Base-by-base conservation (phyloP, 768 basidiomycete species). In the Lactarius deliciosus region DNA sequence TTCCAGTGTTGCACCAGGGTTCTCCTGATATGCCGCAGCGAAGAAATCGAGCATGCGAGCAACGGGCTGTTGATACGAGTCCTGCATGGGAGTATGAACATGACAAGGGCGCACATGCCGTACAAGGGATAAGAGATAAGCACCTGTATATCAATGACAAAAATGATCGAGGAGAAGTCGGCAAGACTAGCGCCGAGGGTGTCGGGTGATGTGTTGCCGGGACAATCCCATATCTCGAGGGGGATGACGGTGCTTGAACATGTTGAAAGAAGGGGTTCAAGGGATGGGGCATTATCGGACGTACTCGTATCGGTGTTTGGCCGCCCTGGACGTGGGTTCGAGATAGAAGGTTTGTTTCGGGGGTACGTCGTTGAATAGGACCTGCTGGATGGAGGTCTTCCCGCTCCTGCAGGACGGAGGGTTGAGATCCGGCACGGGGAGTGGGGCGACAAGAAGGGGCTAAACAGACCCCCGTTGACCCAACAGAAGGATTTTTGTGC, bases 141-240 rank as follows among this genome's bases (percentile, higher is more conserved):
- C 10, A 59, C 94, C 77, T 94, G 90, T 63, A 97, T 96, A 73
- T 98, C 96, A 70, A 98, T 91, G 32, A 98, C 94, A 70, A 95
- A 98, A 62, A 98, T 86, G 72, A 98, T 83, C 2, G 90, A 88
- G 2, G 92, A 83, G 72, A 97, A 94, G 36, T 91, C 84, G 54
- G 87, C 85, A 43, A 97, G 82, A 9, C 90, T 85, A 9, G 85
- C 82, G 25, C 86, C 88, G 13, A 96, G 82, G n/a, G 87, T 84
- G 28, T 94, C 90, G 15, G 90, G 84, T 5, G 92, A 87, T 63
- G 88, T 85, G 66, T 89, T 93, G 30, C 91, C 92, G 0, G 96
- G 96, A 72, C 94, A 93, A 74, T 97, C 95, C 94, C 94, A 97
- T 74, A 98, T 86, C 75, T 97, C 92, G 43, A 98, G 84, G 1